A percentile compares a stretch with the other conserved stretches of the same genome.
These are phyloP conservation scores for Prinsepia uniflora DNA, from an alignment of 306 rosid species.

Conservation along the genomic window DNA sequence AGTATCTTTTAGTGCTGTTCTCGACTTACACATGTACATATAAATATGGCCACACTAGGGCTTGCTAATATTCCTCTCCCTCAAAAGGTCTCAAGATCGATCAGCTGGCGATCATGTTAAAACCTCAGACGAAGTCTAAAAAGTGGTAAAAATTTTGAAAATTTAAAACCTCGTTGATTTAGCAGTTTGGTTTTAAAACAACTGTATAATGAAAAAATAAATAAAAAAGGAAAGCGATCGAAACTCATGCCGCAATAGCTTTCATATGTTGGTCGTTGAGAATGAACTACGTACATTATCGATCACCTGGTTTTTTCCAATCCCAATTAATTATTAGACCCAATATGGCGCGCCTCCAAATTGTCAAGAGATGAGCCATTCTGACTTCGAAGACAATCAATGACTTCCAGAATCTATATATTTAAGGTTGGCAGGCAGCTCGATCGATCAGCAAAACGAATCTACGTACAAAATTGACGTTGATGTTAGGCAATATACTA, in stretches of 20 bases:
- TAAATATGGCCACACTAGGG: too few species aligned
- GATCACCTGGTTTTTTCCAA: too few species aligned
- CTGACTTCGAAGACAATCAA: neutral
- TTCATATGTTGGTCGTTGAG: neutral
- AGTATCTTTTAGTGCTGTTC: too few species aligned
- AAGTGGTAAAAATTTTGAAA: neutral
- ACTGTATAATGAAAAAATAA: neutral
- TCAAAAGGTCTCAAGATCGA: too few species aligned
- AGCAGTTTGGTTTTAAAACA: neutral
- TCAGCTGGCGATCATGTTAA: too few species aligned
- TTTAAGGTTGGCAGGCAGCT: neutral
- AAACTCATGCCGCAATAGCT: neutral
- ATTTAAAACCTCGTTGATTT: neutral
- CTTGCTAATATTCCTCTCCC: too few species aligned
- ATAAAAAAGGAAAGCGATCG: neutral
- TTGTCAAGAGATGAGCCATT: neutral
- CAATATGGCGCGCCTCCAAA: neutral
- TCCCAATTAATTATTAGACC: neutral
- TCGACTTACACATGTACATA: too few species aligned
- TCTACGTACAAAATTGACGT: neutral
- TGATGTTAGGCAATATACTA: neutral
- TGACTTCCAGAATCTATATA: neutral
- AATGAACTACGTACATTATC: neutral
- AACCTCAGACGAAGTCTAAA: too few species aligned
- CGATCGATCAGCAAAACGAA: neutral